Evolutionary conservation across 495 filamentous ascomycete species (phyloP), one percentile per base, ranked within the genome.

Genomic region (Aspergillus asperescens): DNA sequence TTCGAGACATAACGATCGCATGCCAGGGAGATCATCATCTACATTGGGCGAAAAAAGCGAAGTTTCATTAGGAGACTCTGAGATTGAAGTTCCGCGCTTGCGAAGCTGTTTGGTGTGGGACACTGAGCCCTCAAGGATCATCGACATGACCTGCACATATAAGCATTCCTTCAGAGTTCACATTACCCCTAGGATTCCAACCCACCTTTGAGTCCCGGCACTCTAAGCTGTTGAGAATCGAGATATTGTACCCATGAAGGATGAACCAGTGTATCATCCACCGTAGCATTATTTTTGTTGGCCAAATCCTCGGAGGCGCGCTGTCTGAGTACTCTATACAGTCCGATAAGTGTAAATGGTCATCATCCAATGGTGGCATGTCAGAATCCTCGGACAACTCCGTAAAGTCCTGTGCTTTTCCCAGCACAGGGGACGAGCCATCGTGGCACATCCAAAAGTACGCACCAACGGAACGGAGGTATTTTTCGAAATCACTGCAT

Each of bases 361-460:
- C 50, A 37, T 4, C 9, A 10, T 40, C 48, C 7, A 13, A n/a
- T 18, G 9, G 12, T n/a, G 10, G 7, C 7, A 24, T 7, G 4
- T 35, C 29, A 29, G 10, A 15, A 27, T 35, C 19, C 6, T 24
- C 24, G 2, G 22, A 13, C 13, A 27, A 13, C 13, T 4, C 13
- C 12, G 4, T 5, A 22, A 8, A 18, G 16, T 27, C 15, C 6
- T 23, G 5, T 13, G 9, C n/a, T 23, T 22, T 19, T 23, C 6
- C 48, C n/a, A 29, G 12, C 2, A 22, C 25, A 10, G 39, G 19
- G 28, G 41, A 34, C 23, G 75, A 75, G 7, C 80, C 82, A 63
- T 86, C 81, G 47, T 87, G 82, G 29, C 79, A 80, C 78, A 89
- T 81, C n/a, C 88, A 60, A 52, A 90, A 86, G 61, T 83, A 83